A percentile compares a stretch with the other conserved stretches of the same genome.
Conservation (phyloP, 768 basidiomycete genomes). For the Suillus tomentosus region DNA sequence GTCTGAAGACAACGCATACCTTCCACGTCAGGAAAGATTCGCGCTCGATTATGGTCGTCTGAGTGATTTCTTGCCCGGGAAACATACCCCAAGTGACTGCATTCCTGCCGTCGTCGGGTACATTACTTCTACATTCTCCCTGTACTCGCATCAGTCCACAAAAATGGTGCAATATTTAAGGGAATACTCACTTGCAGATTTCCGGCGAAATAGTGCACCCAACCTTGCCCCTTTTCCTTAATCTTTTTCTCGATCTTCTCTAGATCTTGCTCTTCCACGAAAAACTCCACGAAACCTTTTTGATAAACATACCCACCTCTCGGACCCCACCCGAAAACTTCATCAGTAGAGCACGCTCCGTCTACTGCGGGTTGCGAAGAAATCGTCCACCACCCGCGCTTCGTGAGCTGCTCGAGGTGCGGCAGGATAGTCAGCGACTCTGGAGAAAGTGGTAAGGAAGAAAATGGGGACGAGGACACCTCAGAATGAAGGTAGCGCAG, state of each 20-base stretch:
- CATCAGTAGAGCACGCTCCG: conserved; percentile 71
- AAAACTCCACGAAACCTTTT: conserved; percentile 97
- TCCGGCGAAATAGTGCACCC: conserved; percentile 86
- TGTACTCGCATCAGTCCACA: conserved; percentile 27
- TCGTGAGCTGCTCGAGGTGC: conserved; percentile 75
- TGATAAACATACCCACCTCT: conserved; percentile 93
- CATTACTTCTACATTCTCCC: conserved; percentile 83
- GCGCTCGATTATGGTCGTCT: conserved; percentile 94
- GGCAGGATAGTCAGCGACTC: conserved; percentile 84
- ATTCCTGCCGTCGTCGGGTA: conserved; percentile 77
- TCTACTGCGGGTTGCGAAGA: conserved; percentile 96
- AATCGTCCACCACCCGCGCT: conserved; percentile 91
- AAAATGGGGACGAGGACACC: conserved; percentile 85
- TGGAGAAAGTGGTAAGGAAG: conserved; percentile 71
- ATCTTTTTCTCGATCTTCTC: conserved; percentile 61
- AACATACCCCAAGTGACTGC: conserved; percentile 99
- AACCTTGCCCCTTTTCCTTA: conserved; percentile 53
- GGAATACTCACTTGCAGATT: conserved; percentile 60
- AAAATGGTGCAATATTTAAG: conserved; percentile 2
- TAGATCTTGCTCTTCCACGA: conserved; percentile 65
- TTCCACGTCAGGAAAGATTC: conserved; percentile 97
- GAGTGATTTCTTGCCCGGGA: conserved; percentile 92
- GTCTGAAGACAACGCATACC: conserved; percentile 48
- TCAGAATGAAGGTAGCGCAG: conserved; percentile 75
- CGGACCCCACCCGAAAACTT: conserved; percentile 92